A percentile compares a stretch with the other conserved stretches of the same genome.
phyloP scores from a whole-genome alignment of 352 stramenopile species.

The Phytophthora meadii region DNA sequence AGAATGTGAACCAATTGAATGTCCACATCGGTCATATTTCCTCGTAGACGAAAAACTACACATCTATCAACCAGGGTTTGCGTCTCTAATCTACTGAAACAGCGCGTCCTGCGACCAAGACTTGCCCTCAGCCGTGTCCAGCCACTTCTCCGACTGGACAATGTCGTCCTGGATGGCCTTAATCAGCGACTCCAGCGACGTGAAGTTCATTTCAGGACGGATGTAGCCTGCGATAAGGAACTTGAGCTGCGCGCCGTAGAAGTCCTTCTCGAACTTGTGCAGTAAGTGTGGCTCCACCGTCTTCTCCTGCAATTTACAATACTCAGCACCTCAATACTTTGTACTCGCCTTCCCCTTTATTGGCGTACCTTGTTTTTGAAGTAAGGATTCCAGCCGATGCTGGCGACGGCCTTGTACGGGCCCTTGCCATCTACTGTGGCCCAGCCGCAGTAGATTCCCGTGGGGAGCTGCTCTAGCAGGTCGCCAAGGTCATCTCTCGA shows the following conservation, averaged over 20 bases:
- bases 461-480: conserved; percentile 74
- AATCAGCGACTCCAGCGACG: conserved; percentile 93
- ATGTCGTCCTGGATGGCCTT: conserved; percentile 92
- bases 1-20: conserved; percentile 9
- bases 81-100: conserved; percentile 42
- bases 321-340: conserved; percentile 7
- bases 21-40: conserved; percentile 13
- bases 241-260: conserved; percentile 95
- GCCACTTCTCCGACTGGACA: conserved; percentile 67
- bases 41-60: conserved; percentile 13
- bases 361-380: conserved; percentile 92
- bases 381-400: conserved; percentile 96
- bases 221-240: conserved; percentile 94
- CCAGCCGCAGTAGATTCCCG: conserved; percentile 96
- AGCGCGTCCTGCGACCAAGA: conserved; percentile 52
- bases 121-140: conserved; percentile 65
- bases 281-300: conserved; percentile 97
- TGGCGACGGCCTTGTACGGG: conserved; percentile 95
- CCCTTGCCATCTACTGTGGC: conserved; percentile 85
- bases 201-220: conserved; percentile 95
- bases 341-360: conserved; percentile 9
- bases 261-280: conserved; percentile 93
- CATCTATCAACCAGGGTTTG: conserved; percentile 20
- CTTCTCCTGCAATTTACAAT: conserved; percentile 78
- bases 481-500: conserved; percentile 86